These are phyloP conservation scores for Senna siamea DNA, from an alignment of 306 rosid genomes.

Conservation along the genomic window DNA sequence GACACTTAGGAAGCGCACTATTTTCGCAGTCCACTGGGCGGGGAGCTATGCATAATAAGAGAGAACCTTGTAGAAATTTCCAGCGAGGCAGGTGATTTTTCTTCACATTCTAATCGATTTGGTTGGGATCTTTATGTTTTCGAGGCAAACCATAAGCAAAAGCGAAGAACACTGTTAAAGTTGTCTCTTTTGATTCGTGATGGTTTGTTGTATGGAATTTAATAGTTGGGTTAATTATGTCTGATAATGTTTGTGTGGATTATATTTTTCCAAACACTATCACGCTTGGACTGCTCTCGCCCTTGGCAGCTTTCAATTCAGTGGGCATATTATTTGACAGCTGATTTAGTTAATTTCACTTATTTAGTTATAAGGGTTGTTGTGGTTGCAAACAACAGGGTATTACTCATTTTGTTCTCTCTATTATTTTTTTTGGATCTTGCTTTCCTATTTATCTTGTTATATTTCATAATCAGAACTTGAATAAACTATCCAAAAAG, in stretches of 20 bases:
- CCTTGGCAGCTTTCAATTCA: not conserved
- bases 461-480: not conserved
- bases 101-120: not conserved
- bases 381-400: not conserved
- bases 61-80: slow-evolving; percentile 58
- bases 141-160: not conserved
- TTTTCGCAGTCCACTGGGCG: not conserved
- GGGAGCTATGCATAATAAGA: slow-evolving; percentile 26
- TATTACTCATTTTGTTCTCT: too few species aligned
- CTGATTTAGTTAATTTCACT: not conserved
- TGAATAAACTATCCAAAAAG: not conserved
- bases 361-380: not conserved
- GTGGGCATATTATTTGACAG: not conserved
- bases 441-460: not conserved
- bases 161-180: not conserved
- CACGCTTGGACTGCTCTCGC: not conserved
- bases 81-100: slow-evolving; percentile 64
- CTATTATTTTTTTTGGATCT: not conserved
- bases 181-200: not conserved
- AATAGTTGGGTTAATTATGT: not conserved
- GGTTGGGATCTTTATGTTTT: not conserved
- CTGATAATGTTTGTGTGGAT: not conserved
- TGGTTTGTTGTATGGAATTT: not conserved
- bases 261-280: not conserved
- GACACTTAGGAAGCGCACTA: not conserved